Conservation (phyloP, 805 yeast species). For the Starmera quercuum region DNA sequence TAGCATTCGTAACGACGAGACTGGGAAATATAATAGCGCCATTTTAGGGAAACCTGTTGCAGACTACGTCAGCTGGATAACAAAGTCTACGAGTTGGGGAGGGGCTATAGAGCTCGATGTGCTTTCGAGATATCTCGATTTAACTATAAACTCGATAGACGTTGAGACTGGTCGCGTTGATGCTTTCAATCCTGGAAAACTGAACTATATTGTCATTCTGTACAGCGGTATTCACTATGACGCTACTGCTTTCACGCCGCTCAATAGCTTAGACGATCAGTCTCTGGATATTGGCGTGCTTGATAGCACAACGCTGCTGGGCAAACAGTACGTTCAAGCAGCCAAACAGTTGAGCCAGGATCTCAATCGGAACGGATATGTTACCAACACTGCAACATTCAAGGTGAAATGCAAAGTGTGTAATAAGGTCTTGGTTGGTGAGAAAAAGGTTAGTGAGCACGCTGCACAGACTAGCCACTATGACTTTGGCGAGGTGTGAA, state of each 20-base stretch:
- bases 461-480: constrained; percentile 55
- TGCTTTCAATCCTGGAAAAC: constrained; percentile 34
- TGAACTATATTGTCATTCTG: constrained; percentile 41
- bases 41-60: constrained; percentile 44
- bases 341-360: constrained; percentile 30
- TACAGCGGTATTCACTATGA: constrained; percentile 76
- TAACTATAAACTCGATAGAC: constrained; percentile 55
- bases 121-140: constrained; percentile 40
- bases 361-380: constrained; percentile 45
- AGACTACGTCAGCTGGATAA: constrained; percentile 57
- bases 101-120: constrained; percentile 75
- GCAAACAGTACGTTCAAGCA: constrained; percentile 27
- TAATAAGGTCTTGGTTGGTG: constrained; percentile 45
- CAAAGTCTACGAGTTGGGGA: constrained; percentile 61
- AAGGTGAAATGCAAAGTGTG: constrained; percentile 53
- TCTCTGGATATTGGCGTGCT: constrained; percentile 35
- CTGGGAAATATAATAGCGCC: constrained; percentile 40
- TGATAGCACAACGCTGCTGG: constrained; percentile 23
- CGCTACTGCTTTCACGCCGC: constrained; percentile 33
- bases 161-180: constrained; percentile 54
- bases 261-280: constrained; percentile 20
- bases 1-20: constrained; percentile 33
- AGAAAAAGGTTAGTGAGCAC: constrained; percentile 56
- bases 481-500: constrained; percentile 47
- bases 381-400: constrained; percentile 59